phyloP scores from a whole-genome alignment of 2,329 filamentous ascomycete species.

The Exophiala mesophila region DNA sequence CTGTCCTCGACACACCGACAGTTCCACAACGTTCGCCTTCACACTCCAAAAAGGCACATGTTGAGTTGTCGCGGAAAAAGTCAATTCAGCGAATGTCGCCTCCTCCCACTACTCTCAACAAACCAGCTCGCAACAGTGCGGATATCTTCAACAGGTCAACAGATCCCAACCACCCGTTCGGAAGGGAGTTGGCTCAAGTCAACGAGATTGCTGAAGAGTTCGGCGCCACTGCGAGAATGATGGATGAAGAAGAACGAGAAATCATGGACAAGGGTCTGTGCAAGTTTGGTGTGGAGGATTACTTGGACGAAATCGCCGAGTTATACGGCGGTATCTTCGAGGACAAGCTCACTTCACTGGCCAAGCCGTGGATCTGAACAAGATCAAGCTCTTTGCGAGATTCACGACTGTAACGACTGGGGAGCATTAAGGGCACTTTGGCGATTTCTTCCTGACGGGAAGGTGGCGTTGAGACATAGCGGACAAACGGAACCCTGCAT shows the following conservation, averaged over 20 bases:
- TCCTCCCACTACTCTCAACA: constrained; percentile 35
- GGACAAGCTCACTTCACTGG: constrained; percentile 35
- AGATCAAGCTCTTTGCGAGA: constrained; percentile 4
- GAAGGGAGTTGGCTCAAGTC: constrained; percentile 83
- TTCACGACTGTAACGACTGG: constrained; percentile 19
- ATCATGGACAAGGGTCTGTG: constrained; percentile 65
- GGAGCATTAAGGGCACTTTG: constrained; percentile 2
- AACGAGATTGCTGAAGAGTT: constrained; percentile 92
- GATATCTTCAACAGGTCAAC: constrained; percentile 33
- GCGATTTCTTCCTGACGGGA: no score
- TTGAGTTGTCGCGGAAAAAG: constrained; percentile 65
- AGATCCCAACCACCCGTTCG: constrained; percentile 65
- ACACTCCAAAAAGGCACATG: constrained; percentile 83
- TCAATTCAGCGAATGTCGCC: constrained; percentile 54
- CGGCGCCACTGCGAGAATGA: constrained; percentile 46
- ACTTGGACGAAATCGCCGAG: constrained; percentile 71
- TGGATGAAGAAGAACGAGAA: constrained; percentile 69
- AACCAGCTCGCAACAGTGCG: constrained; percentile 30
- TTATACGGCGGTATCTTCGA: constrained; percentile 61
- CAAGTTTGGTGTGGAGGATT: constrained; percentile 75
- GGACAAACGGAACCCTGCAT: no score
- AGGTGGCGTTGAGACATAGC: no score
- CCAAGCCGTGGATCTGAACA: constrained; percentile 38
- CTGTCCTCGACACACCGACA: constrained; percentile 53
- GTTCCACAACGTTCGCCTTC: constrained; percentile 76